Evolutionary conservation across 345 rosid genomes (phyloP).

Genomic region (Kernera saxatilis): DNA sequence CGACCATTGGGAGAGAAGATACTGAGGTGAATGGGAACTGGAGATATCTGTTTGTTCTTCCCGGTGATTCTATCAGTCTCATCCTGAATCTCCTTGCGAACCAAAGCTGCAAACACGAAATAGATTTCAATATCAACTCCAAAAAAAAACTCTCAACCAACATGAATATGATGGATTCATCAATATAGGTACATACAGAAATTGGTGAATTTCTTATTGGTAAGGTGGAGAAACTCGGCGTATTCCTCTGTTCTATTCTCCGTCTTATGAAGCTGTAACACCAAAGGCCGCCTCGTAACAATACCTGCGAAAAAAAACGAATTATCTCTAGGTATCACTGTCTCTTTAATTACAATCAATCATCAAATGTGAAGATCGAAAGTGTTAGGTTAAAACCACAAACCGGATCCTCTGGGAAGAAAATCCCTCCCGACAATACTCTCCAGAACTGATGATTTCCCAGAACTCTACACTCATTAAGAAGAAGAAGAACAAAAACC

Average conservation of each 20-base stretch:
- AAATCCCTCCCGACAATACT: conserved; percentile 93
- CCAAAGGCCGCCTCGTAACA: conserved; percentile 88
- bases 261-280: conserved; percentile 70
- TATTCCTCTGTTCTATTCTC: conserved; percentile 60
- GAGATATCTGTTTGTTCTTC: conserved; percentile 77
- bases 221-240: conserved; percentile 78
- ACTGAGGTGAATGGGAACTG: conserved; percentile 88
- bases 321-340: not conserved
- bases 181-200: conserved; percentile 45
- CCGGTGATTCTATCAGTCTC: conserved; percentile 92
- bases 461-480: conserved; percentile 65
- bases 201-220: conserved; percentile 55
- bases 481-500: not conserved
- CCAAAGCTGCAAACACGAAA: conserved; percentile 41
- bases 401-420: conserved; percentile 97
- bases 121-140: not conserved
- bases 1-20: conserved; percentile 83
- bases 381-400: not conserved
- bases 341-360: not conserved
- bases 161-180: not conserved
- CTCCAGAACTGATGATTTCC: conserved; percentile 93
- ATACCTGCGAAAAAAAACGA: conserved; percentile 39
- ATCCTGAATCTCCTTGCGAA: conserved; percentile 83
- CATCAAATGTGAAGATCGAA: not conserved
- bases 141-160: too few relatives aligned